phyloP scores from a whole-genome alignment of 306 rosid genomes.

The Alnus glutinosa region DNA sequence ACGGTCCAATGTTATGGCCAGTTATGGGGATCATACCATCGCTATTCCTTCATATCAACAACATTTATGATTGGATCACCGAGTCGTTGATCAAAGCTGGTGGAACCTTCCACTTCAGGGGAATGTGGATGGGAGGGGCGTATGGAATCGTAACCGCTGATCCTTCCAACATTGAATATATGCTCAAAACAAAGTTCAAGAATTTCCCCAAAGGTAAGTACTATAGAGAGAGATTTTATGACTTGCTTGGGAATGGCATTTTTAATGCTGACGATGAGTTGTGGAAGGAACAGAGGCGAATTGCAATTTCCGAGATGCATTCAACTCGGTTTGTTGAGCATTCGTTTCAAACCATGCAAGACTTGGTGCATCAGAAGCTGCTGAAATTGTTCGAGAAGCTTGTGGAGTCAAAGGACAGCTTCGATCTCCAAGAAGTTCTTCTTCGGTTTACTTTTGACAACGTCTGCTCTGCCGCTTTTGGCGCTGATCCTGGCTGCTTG shows the following conservation, averaged over 20 bases:
- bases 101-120: constrained; percentile 47
- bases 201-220: constrained; percentile 51
- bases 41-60: constrained; percentile 16
- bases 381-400: constrained; percentile 28
- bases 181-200: constrained; percentile 42
- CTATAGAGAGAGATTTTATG: constrained; percentile 38
- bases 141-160: constrained; percentile 39
- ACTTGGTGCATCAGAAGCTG: constrained; percentile 38
- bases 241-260: constrained; percentile 48
- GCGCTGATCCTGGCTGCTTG: constrained; percentile 44
- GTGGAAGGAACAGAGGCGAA: constrained; percentile 44
- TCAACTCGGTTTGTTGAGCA: constrained; percentile 24
- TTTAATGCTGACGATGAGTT: constrained; percentile 42
- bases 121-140: constrained; percentile 34
- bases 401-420: constrained; percentile 8
- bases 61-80: constrained; percentile 40
- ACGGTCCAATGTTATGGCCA: constrained; percentile 51
- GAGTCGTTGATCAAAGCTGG: constrained; percentile 36
- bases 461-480: constrained; percentile 43
- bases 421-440: constrained; percentile 51
- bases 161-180: constrained; percentile 43
- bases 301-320: constrained; percentile 43
- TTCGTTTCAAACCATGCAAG: constrained; percentile 31
- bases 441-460: constrained; percentile 51
- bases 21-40: constrained; percentile 41